Evolutionary conservation across 495 filamentous ascomycete genomes (phyloP), one percentile per base, ranked within the genome.

Genomic region (Xylaria venustula): DNA sequence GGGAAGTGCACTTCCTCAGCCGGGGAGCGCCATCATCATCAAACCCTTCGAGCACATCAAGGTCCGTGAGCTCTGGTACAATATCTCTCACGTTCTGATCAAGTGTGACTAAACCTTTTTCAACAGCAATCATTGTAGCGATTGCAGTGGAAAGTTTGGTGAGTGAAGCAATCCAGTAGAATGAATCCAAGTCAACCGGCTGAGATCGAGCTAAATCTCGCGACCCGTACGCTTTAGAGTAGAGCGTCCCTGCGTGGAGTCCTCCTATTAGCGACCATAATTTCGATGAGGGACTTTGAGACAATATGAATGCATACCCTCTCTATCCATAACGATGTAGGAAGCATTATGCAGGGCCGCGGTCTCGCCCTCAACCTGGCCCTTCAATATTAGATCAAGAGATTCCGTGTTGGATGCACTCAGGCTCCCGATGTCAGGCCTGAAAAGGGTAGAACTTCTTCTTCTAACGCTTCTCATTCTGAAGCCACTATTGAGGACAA

Each of bases 141-240:
- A 75, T 59, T 9, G 68, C 65, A 3, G 73, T 74, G 46, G 70
- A 62, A 3, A 75, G 63, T 53, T 75, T 73, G n/a, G 64, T 69
- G 58, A 72, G 67, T 1, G 73, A 75, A 25, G 68, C 71, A 49
- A 49, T 49, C 46, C 46, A 49, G 8, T 49, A 15, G 25, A 49
- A 19, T 2, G 46, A 49, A 23, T 49, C 46, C 1, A 49, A 23
- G 23, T 19, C 19, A 19, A 49, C 68, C 58, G 50, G 62, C 54
- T 22, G 53, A 30, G 40, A 68, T 37, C 25, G 46, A 8, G 46
- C 46, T 30, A 37, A 26, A 40, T 26, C 46, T 30, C 15, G 15
- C 25, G 46, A 49, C 7, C 46, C 46, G n/a, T 49, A n/a, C 9
- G 46, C 46, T 17, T 49, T 30, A 1, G 22, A 30, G 25, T 49